Percentiles rank a stretch among this genome's conserved stretches.
Evolutionary conservation across 805 yeast genomes (phyloP).

Genomic region (Yamadazyma endophytica): DNA sequence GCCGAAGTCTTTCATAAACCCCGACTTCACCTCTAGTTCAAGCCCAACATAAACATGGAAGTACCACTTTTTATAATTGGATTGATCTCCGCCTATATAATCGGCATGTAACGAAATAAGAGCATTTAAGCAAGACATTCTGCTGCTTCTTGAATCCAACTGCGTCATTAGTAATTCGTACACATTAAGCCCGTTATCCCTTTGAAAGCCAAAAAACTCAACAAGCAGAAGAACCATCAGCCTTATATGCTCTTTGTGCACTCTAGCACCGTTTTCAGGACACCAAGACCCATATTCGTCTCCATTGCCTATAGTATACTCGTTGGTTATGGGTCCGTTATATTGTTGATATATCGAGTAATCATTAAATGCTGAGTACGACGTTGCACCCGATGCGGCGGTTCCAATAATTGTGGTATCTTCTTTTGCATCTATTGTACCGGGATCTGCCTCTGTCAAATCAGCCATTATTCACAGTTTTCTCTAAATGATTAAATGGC

Average conservation of each 20-base stretch:
- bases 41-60: conserved; percentile 79
- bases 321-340: conserved; percentile 4
- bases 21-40: conserved; percentile 66
- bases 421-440: too few relatives aligned
- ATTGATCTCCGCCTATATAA: conserved; percentile 84
- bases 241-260: conserved; percentile 47
- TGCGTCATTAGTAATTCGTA: conserved; percentile 74
- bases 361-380: too few relatives aligned
- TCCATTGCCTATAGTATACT: neutral
- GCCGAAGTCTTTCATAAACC: conserved; percentile 19
- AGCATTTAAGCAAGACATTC: conserved; percentile 70
- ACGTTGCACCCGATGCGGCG: too few relatives aligned
- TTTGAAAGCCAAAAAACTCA: conserved; percentile 79
- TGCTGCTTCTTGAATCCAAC: conserved; percentile 81
- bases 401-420: too few relatives aligned
- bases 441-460: too few relatives aligned
- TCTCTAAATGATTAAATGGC: too few relatives aligned
- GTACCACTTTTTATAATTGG: conserved; percentile 90
- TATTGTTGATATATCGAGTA: conserved; percentile 6
- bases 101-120: conserved; percentile 77
- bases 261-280: conserved; percentile 18
- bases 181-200: conserved; percentile 73
- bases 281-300: conserved; percentile 19
- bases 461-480: too few relatives aligned
- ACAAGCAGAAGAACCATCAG: conserved; percentile 56